Evolutionary conservation across 208 protist genomes (phyloP), one percentile per base, ranked within the genome.

Genomic region (Leptomonas seymouri): DNA sequence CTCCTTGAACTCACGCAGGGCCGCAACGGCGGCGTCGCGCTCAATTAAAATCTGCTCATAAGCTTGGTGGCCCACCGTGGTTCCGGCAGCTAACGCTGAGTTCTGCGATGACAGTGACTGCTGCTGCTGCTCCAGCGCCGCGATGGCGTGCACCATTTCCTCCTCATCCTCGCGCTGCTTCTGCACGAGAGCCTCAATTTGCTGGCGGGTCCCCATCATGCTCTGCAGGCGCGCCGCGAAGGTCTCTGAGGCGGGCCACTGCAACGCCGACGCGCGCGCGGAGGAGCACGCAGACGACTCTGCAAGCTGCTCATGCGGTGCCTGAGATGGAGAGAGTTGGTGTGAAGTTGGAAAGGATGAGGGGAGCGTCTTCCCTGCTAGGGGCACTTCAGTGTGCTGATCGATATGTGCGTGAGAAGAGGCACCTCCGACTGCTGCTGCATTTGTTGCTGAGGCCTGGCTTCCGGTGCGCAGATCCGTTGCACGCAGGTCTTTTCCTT

Each of bases 1-100:
- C 25, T 78, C 62, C 46, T 76, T 80, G 66, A 91, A 78, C 42
- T 59, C 55, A 20, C 76, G 55, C 34, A 91, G 75, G 20, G 87
- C 71, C 1, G 67, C 57, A 27, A 91, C 67, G 12, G 76, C 74
- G 21, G 58, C 56, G 65, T 86, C 67, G 69, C 86, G 80, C 70
- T 91, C 80, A 31, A 48, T 49, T 25, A 88, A n/a, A 2, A 80
- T 68, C 31, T 78, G 64, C 45, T 66, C 50, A 34, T 75, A 78
- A 23, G 59, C 41, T 20, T 45, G 31, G 25, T 27, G 39, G 25
- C 56, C 45, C 42, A 30, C 74, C 50, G 31, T 42, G n/a, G 0
- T 39, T 6, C 0, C 7, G 18, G 46, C 15, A 20, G 46, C 46
- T 21, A 20, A 27, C 34, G 34, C 34, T 15, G 60, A 66, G 28